These are phyloP conservation scores for Microbotryomycetes sp. DNA, from an alignment of 1,284 basidiomycete genomes.

Conservation along the genomic window DNA sequence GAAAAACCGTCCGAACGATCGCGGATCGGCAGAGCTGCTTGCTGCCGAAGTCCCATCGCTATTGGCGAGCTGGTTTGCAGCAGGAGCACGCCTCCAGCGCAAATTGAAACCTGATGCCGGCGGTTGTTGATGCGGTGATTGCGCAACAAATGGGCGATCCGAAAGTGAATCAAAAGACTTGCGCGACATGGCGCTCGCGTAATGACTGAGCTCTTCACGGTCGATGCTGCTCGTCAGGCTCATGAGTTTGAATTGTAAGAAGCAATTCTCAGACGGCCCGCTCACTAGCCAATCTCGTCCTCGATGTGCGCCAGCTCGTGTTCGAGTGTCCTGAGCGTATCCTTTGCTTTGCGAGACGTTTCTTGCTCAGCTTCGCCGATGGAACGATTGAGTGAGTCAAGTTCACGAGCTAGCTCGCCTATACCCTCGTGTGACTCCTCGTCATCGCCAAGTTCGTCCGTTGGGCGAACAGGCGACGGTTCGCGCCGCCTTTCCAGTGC, in stretches of 20 bases:
- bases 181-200: constrained; percentile 1
- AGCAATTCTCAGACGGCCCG: background rate
- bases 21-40: constrained; percentile 2
- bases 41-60: background rate
- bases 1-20: constrained; percentile 17
- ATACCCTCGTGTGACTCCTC: constrained; percentile 1
- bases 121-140: background rate
- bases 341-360: constrained; percentile 7
- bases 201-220: constrained; percentile 25
- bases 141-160: background rate
- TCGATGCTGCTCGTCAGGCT: constrained; percentile 14
- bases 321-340: constrained; percentile 20
- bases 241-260: too few species aligned
- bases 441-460: constrained; percentile 7
- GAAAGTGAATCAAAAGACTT: background rate
- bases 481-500: background rate
- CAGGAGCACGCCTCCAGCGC: background rate
- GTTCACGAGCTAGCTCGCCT: constrained; percentile 22
- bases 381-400: constrained; percentile 25
- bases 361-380: constrained; percentile 21
- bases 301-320: constrained; percentile 24
- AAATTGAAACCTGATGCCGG: constrained; percentile 2
- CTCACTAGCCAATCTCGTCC: constrained; percentile 26
- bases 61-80: background rate
- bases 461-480: background rate